phyloP scores from a whole-genome alignment of 371 early-diverging fungal genomes.

The Mucor indicus region DNA sequence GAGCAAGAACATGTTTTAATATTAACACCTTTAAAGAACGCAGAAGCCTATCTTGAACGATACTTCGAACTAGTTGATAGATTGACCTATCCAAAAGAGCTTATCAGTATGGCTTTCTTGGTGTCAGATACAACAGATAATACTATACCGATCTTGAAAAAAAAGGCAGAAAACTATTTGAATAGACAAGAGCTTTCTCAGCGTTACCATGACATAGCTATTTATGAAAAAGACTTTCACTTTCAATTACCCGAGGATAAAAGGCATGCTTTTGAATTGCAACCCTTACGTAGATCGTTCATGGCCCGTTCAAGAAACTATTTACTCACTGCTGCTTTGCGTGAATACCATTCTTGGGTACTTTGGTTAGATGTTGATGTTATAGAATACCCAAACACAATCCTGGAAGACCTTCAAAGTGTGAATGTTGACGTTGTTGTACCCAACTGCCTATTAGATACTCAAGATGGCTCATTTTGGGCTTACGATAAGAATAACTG shows the following conservation, averaged over 20 bases:
- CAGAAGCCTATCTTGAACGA: constrained; percentile 45
- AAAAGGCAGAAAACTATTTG: constrained; percentile 25
- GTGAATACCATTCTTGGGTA: constrained; percentile 61
- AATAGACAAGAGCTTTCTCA: constrained; percentile 19
- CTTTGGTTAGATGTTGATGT: constrained; percentile 70
- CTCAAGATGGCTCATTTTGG: constrained; percentile 38
- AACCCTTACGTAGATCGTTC: constrained; percentile 49
- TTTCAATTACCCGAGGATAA: constrained; percentile 44
- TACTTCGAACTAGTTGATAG: constrained; percentile 54
- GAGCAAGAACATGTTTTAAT: constrained; percentile 47
- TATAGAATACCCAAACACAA: constrained; percentile 50
- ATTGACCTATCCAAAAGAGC: constrained; percentile 53
- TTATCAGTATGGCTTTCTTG: constrained; percentile 57
- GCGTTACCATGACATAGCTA: constrained; percentile 47
- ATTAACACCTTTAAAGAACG: constrained; percentile 63
- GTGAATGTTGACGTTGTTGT: constrained; percentile 63
- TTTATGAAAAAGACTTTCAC: constrained; percentile 54
- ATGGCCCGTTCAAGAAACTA: constrained; percentile 63
- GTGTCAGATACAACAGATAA: constrained; percentile 52
- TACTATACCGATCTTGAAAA: constrained; percentile 41
- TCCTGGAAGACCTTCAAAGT: constrained; percentile 55
- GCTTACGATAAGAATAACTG: constrained; percentile 67
- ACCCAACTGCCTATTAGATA: constrained; percentile 55
- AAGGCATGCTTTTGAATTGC: constrained; percentile 51
- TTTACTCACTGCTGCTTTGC: constrained; percentile 49